A percentile compares a stretch with the other conserved stretches of the same genome.
These are phyloP conservation scores for Cicer judaicum DNA, from an alignment of 306 rosid species.

Conservation along the genomic window DNA sequence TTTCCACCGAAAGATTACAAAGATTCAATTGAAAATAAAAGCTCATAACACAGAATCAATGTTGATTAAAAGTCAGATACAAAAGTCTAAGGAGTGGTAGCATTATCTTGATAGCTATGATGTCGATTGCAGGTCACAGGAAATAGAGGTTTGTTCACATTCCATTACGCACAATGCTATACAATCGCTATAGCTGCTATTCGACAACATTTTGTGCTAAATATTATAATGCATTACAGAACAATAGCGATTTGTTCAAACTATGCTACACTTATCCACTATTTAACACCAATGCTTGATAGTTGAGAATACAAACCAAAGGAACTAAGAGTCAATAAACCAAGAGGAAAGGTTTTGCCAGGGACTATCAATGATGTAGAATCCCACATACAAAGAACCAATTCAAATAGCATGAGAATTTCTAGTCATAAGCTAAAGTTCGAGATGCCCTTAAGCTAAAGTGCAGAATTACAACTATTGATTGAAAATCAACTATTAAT, in stretches of 20 bases:
- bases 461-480: not conserved
- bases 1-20: conserved; percentile 6
- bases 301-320: conserved; percentile 15
- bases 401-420: not conserved
- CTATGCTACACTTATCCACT: too few relatives aligned
- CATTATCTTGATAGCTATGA: not conserved
- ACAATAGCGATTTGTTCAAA: too few relatives aligned
- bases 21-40: not conserved
- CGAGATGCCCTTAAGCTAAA: not conserved
- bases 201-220: too few relatives aligned
- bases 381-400: not conserved
- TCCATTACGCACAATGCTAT: too few relatives aligned
- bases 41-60: not conserved
- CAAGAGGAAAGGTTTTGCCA: conserved; percentile 24
- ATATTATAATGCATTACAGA: too few relatives aligned
- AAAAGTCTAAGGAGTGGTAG: conserved; percentile 5
- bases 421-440: not conserved
- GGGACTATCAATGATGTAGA: not conserved
- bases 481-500: not conserved
- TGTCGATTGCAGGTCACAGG: too few relatives aligned
- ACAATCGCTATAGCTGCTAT: too few relatives aligned
- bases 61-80: not conserved
- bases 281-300: not conserved
- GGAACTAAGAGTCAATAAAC: conserved; percentile 3
- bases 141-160: too few relatives aligned